Evolutionary conservation across 768 basidiomycete genomes (phyloP).

Genomic region (Antrodiella citrinella): DNA sequence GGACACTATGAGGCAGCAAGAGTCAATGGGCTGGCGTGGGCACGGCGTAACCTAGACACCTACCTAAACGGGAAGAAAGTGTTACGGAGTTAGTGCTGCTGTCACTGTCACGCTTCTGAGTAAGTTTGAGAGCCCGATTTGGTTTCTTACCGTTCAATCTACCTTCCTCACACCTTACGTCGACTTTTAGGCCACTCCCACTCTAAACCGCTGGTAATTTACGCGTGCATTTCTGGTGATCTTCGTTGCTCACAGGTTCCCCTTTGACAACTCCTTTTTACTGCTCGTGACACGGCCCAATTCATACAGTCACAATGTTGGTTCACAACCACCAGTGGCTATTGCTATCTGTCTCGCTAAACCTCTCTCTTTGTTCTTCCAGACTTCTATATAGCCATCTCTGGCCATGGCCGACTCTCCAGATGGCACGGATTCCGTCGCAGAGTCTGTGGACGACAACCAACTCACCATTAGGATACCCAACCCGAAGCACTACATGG

Average conservation of each 20-base stretch:
- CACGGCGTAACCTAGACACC: slow-evolving; percentile 5
- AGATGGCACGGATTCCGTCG: slow-evolving; percentile 24
- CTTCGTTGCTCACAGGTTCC: no score
- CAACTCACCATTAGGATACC: slow-evolving; percentile 57
- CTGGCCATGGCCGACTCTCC: slow-evolving; percentile 19
- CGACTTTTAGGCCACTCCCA: no score
- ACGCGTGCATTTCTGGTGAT: no score
- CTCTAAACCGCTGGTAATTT: no score
- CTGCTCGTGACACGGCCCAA: no score
- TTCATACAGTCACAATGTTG: no score
- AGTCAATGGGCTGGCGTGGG: not conserved
- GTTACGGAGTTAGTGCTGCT: not conserved
- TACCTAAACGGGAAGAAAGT: not conserved
- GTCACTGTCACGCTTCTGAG: slow-evolving; percentile 22
- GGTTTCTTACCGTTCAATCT: slow-evolving; percentile 21
- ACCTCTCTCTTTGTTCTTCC: not conserved
- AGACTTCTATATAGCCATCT: not conserved
- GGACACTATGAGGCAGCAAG: no score
- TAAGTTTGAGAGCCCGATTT: slow-evolving; percentile 23
- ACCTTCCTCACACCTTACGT: not conserved
- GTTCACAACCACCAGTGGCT: not conserved
- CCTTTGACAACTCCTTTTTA: no score
- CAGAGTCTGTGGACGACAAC: slow-evolving; percentile 26
- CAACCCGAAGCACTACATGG: slow-evolving; percentile 59
- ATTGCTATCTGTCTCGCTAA: not conserved